Conservation (phyloP, 768 basidiomycete genomes). For the Termitomyces sp. region DNA sequence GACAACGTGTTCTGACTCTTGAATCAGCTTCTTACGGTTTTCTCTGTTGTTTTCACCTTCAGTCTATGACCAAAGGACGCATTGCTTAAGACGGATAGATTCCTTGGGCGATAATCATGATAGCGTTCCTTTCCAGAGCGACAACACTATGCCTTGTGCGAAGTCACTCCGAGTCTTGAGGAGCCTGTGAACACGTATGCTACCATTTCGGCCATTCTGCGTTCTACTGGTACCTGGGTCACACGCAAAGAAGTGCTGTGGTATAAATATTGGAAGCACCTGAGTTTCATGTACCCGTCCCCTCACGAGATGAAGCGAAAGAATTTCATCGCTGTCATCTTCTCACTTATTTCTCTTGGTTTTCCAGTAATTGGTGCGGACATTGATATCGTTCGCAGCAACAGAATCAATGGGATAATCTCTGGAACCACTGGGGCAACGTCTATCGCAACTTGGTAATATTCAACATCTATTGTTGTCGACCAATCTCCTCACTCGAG, state of each 20-base stretch:
- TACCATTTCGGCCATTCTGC: not conserved
- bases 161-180: not conserved
- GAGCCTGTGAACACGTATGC: not conserved
- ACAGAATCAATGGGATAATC: conserved; percentile 33
- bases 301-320: conserved; percentile 6
- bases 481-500: not conserved
- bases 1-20: not conserved
- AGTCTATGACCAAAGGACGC: not conserved
- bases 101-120: not conserved
- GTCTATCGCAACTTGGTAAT: conserved; percentile 36
- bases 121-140: not conserved
- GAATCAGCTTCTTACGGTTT: not conserved
- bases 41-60: not conserved
- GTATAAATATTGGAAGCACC: conserved; percentile 4
- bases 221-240: not conserved
- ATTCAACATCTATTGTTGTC: not conserved
- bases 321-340: not conserved
- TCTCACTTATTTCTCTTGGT: not conserved
- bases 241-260: not conserved
- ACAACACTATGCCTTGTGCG: not conserved
- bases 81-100: not conserved
- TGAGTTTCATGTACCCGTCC: not conserved
- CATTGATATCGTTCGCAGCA: conserved; percentile 28
- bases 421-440: conserved; percentile 33
- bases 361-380: conserved; percentile 1